Base-by-base conservation (phyloP, 2,329 filamentous ascomycete species). In the Diaporthe sp. region DNA sequence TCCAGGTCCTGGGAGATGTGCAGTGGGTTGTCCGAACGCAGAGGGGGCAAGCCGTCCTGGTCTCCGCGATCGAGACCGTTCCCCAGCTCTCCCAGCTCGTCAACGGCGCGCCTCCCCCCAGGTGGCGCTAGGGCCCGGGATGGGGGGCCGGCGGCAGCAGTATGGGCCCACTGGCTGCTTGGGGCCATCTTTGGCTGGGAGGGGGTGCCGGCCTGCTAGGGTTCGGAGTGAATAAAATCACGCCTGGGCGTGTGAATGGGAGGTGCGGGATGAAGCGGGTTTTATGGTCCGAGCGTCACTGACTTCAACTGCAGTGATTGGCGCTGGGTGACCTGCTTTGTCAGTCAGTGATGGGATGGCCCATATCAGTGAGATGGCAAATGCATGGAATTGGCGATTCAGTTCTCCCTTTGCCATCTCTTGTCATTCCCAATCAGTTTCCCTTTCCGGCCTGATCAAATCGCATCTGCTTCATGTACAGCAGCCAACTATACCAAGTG, bases 281-380 rank as follows among this genome's bases (percentile, higher is more conserved):
- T 3, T 65, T 65, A 49, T 73, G 71, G 49, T 17, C 71, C 55
- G 20, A 65, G 58, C 49, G 71, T 57, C 13, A 9, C 5, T 20
- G 12, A 20, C 47, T 17, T 47, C 22, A 25, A 20, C 49, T 20
- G 22, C 28, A 4, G 28, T 67, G 28, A 25, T 51, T 51, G 44
- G 25, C n/a, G 34, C 71, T 53, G 34, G 47, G 28, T 55, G 57
- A 34, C 34, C 39, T 73, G 71, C 57, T 73, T 73, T 73, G 71
- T 73, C 71, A 73, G 71, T 57, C 49, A 65, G 49, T 57, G 49
- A 70, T 28, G 65, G 49, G 25, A 31, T 37, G 47, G 37, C 57
- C 47, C 34, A 53, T 73, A 65, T 73, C 71, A 65, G 39, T 47
- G 58, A 31, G 25, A 65, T 65, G 58, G 58, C 20, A n/a, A 65